Conservation (phyloP, 1,139 yeast genomes). For the Pichia sp. region DNA sequence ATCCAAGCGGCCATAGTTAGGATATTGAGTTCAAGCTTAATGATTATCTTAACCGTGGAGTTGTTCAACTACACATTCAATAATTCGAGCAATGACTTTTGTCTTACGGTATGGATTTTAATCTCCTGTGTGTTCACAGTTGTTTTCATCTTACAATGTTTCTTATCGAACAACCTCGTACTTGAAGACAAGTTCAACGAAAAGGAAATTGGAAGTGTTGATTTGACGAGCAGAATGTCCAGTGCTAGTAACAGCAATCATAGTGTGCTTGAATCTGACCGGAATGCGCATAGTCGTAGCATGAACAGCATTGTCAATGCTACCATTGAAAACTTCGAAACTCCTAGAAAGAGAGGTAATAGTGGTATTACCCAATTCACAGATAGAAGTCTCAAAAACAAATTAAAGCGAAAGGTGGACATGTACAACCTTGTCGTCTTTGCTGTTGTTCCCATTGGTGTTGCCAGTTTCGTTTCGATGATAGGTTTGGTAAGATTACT, state of each 20-base stretch:
- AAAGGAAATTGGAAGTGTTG: neutral
- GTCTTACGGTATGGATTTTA: constrained; percentile 85
- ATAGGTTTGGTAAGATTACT: constrained; percentile 69
- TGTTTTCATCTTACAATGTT: constrained; percentile 82
- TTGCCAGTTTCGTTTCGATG: constrained; percentile 93
- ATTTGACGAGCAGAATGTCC: neutral
- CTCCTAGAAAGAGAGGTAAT: constrained; percentile 1
- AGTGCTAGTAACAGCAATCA: neutral
- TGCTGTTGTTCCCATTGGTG: constrained; percentile 95
- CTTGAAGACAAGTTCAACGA: constrained; percentile 32
- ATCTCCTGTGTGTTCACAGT: constrained; percentile 79
- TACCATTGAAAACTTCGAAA: neutral
- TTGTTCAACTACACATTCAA: constrained; percentile 55
- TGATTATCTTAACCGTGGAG: constrained; percentile 65
- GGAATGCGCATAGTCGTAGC: too few species aligned
- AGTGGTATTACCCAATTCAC: constrained; percentile 5
- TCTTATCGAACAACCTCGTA: constrained; percentile 79
- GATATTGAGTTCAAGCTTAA: constrained; percentile 72
- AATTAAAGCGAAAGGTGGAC: constrained; percentile 62
- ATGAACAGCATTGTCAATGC: too few species aligned
- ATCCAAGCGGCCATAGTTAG: constrained; percentile 83
- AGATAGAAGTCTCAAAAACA: constrained; percentile 25
- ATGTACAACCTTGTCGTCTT: constrained; percentile 83
- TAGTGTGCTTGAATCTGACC: too few species aligned
- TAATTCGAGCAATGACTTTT: constrained; percentile 47